Base-by-base conservation (phyloP, 1,139 yeast genomes). In the Magnusiomyces clavatus region DNA sequence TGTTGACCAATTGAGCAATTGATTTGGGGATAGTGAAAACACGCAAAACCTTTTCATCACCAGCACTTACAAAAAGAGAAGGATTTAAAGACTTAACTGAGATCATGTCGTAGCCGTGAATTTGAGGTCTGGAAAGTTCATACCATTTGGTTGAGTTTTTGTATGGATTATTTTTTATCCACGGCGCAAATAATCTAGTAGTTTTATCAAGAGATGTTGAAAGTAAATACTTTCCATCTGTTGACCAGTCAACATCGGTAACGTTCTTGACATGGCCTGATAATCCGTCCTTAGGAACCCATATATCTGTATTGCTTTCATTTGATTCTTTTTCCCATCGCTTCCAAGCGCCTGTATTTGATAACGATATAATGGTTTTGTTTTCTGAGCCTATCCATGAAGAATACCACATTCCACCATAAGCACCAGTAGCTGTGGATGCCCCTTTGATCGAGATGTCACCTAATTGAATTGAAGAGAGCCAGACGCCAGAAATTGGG, bases 91-190 rank as follows among this genome's bases (percentile, higher is more conserved):
- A 76, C 48, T 81, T 81, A n/a, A 86, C 73, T 58, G 95, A 82
- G 45, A 87, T 77, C 97, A 94, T 89, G 65, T 94, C 97, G 64
- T 88, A 94, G 12, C 99, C 99, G 67, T 94, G 99, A 58, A 94
- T 92, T 66, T 94, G 99, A 0, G 98, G 98, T 60, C 99, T 77
- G 1, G 96, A 88, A 67, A 92, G 82, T 65, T 94, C 99, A 64
- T 83, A 86, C 96, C 96, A 89, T 72, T 3, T 58, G 56, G 6
- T 70, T 65, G 42, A 39, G 35, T 41, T 19, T 17, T 36, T 37
- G 13, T n/a, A 12, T 29, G 16, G 40, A 6, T 6, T 10, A 13
- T 34, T 16, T 4, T 59, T 61, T 8, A 24, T 36, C 85, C 87
- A 83, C 19, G 78, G 79, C 0, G 95, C 83, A 68, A 77, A 83